phyloP scores from a whole-genome alignment of 495 filamentous ascomycete genomes.

The Aspergillus conjunctus region DNA sequence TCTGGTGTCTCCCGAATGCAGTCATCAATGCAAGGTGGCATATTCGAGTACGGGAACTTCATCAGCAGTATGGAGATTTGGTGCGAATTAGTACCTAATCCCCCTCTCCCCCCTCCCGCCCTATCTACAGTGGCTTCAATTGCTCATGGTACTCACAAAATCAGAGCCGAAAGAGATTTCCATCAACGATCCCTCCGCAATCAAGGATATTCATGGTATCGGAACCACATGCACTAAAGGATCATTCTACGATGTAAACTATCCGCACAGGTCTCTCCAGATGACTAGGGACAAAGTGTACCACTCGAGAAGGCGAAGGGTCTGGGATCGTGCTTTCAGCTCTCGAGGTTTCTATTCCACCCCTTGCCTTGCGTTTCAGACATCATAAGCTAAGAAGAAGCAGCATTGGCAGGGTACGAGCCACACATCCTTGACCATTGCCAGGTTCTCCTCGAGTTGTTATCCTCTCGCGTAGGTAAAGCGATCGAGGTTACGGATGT shows the following conservation, averaged over 20 bases:
- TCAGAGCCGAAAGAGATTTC: conserved; percentile 19
- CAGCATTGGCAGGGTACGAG: conserved; percentile 18
- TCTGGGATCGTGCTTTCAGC: conserved; percentile 21
- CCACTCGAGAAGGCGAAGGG: conserved; percentile 10
- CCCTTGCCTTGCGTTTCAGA: background rate
- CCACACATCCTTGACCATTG: conserved; percentile 19
- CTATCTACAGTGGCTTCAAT: background rate
- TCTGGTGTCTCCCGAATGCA: conserved; percentile 11
- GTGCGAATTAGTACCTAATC: conserved; percentile 19
- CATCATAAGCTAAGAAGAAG: background rate
- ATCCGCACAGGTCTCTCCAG: conserved; percentile 21
- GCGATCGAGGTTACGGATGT: conserved; percentile 9
- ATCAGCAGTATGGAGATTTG: conserved; percentile 16
- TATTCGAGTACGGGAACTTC: conserved; percentile 14
- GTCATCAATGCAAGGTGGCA: conserved; percentile 16
- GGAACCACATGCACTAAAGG: conserved; percentile 17
- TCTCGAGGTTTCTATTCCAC: conserved; percentile 9
- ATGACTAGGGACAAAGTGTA: conserved; percentile 14
- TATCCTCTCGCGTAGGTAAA: conserved; percentile 1
- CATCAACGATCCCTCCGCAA: conserved; percentile 15
- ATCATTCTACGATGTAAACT: conserved; percentile 17
- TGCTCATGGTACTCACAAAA: background rate
- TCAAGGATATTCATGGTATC: conserved; percentile 13
- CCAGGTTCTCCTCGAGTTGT: conserved; percentile 5
- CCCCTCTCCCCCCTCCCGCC: background rate